Percentiles rank a stretch among this genome's conserved stretches.
Evolutionary conservation across 345 rosid genomes (phyloP).

Genomic region (Tarenaya hassleriana): DNA sequence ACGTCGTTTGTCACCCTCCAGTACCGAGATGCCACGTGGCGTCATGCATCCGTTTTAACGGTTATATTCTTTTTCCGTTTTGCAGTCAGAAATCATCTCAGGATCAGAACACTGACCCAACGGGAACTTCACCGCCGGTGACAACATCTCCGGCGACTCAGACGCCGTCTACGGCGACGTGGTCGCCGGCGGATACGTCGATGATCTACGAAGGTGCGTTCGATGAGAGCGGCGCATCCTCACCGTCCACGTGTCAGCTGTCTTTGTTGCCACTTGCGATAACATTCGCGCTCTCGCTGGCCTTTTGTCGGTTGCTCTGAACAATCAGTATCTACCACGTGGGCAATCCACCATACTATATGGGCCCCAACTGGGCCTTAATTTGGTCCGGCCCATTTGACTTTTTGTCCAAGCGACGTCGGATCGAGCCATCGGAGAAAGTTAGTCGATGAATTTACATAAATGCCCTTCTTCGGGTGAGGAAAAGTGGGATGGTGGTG

Average conservation of each 20-base stretch:
- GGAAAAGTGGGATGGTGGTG: slow-evolving; percentile 25
- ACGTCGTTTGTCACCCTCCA: slow-evolving; percentile 1
- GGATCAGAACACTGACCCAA: slow-evolving; percentile 29
- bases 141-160: slow-evolving; percentile 13
- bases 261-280: slow-evolving; percentile 27
- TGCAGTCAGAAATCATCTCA: slow-evolving; percentile 74
- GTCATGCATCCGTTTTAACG: slow-evolving; percentile 19
- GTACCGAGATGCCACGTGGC: slow-evolving; percentile 16
- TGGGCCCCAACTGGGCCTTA: slow-evolving; percentile 16
- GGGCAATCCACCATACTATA: background rate
- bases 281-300: slow-evolving; percentile 29
- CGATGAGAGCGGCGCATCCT: slow-evolving; percentile 37
- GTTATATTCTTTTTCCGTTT: background rate
- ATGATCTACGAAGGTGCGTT: slow-evolving; percentile 74
- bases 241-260: slow-evolving; percentile 28
- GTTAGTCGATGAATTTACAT: background rate
- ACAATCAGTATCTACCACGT: slow-evolving; percentile 17
- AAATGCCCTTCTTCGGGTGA: slow-evolving; percentile 16
- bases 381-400: slow-evolving; percentile 25
- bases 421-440: slow-evolving; percentile 26
- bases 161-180: slow-evolving; percentile 1
- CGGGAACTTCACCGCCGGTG: slow-evolving; percentile 13
- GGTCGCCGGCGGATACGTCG: slow-evolving; percentile 26
- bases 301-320: slow-evolving; percentile 41
- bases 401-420: slow-evolving; percentile 29